phyloP scores from a whole-genome alignment of 441 rosid genomes.

The Euphorbia celastroides region DNA sequence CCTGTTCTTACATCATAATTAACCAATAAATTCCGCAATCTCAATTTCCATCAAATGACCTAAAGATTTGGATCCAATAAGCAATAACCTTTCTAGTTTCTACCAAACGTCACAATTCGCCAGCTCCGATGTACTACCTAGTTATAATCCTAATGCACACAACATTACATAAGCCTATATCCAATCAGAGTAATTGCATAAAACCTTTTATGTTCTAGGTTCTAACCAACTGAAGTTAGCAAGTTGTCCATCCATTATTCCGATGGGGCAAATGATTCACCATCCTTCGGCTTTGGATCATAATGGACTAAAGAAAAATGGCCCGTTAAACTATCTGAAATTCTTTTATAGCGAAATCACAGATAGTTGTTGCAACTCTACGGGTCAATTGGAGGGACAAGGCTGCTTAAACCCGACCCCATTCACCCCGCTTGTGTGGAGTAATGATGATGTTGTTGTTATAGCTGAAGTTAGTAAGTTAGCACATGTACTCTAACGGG shows the following conservation, averaged over 20 bases:
- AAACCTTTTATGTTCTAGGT: neutral
- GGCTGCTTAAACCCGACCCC: no score
- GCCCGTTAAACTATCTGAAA: no score
- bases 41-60: neutral
- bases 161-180: conserved; percentile 1
- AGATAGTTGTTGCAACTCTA: no score
- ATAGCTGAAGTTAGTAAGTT: no score
- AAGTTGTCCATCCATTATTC: no score
- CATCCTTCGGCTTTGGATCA: no score
- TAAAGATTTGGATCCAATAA: neutral
- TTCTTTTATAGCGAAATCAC: no score
- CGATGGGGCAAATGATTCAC: no score
- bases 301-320: no score
- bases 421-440: no score
- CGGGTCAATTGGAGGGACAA: no score
- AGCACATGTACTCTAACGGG: neutral
- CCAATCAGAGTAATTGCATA: neutral
- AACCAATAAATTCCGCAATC: neutral
- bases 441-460: no score
- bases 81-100: neutral
- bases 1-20: neutral
- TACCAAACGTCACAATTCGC: neutral
- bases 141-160: conserved; percentile 4
- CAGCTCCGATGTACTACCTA: neutral
- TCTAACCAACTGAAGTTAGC: neutral